phyloP scores from a whole-genome alignment of 192 early-diverging fungal genomes.

The Mortierella hygrophila region DNA sequence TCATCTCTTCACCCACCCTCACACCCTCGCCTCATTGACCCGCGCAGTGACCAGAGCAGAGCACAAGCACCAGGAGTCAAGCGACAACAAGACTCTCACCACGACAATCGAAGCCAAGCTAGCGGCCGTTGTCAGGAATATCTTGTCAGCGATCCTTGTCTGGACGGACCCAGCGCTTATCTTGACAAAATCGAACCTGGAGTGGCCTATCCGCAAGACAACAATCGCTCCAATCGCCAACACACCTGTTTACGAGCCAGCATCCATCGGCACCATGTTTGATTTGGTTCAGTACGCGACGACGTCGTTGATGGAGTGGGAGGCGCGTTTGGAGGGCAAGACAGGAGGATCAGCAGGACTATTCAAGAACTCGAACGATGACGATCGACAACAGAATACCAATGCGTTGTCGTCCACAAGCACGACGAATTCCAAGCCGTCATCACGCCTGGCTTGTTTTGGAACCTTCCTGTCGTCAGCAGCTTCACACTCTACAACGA shows the following conservation, averaged over 20 bases:
- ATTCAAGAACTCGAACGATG: constrained; percentile 38
- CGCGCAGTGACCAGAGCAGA: constrained; percentile 39
- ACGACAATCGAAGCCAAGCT: constrained; percentile 36
- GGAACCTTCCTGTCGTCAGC: constrained; percentile 32
- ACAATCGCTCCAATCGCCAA: constrained; percentile 53
- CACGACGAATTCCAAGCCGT: constrained; percentile 24
- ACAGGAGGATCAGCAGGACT: constrained; percentile 46
- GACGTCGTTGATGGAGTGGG: constrained; percentile 56
- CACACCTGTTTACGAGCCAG: constrained; percentile 36
- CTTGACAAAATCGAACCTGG: constrained; percentile 39
- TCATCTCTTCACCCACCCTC: constrained; percentile 55
- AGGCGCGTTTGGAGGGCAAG: constrained; percentile 52
- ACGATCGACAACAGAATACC: constrained; percentile 29
- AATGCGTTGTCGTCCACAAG: constrained; percentile 11
- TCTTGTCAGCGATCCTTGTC: constrained; percentile 47
- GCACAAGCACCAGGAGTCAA: constrained; percentile 34
- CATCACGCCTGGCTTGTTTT: constrained; percentile 36
- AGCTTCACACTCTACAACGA: background rate
- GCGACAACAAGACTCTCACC: constrained; percentile 17
- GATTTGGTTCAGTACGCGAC: constrained; percentile 51
- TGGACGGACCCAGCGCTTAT: constrained; percentile 54
- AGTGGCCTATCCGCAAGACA: constrained; percentile 60
- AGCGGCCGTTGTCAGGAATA: constrained; percentile 51
- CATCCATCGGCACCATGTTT: constrained; percentile 58
- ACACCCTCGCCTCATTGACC: constrained; percentile 38